Conservation (phyloP, 179 eudicot species). For the Vitellaria paradoxa region DNA sequence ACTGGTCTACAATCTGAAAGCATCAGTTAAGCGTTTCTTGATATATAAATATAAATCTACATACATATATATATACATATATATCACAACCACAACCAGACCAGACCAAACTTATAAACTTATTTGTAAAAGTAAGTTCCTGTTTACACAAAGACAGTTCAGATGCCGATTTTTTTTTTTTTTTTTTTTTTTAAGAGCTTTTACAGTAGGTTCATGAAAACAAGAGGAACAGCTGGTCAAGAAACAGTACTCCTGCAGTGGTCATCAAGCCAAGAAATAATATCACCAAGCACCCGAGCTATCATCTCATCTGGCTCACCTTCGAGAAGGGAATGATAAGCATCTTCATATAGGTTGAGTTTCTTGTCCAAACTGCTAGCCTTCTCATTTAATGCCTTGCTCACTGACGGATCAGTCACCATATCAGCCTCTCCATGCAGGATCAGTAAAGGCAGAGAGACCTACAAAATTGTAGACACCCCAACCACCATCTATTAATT, state of each 20-base stretch:
- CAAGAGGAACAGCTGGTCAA: conserved; percentile 5
- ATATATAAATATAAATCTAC: too few relatives aligned
- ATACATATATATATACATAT: too few relatives aligned
- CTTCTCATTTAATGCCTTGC: conserved; percentile 76
- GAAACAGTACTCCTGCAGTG: conserved; percentile 26
- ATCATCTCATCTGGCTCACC: conserved; percentile 89
- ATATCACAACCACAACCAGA: too few relatives aligned
- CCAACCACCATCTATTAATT: background rate
- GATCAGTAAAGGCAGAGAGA: conserved; percentile 80
- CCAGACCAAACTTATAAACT: too few relatives aligned
- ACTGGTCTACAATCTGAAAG: too few relatives aligned
- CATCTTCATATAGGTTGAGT: conserved; percentile 64
- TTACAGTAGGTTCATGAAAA: background rate
- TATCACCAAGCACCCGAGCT: conserved; percentile 57
- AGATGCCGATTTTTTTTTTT: too few relatives aligned
- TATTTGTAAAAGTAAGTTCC: too few relatives aligned
- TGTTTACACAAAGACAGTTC: background rate
- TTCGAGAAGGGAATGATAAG: conserved; percentile 83
- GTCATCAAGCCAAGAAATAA: conserved; percentile 79
- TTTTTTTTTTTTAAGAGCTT: too few relatives aligned
- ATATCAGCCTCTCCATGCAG: conserved; percentile 83
- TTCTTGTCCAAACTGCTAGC: conserved; percentile 84
- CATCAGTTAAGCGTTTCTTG: too few relatives aligned
- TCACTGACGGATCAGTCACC: conserved; percentile 90
- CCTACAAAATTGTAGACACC: conserved; percentile 36